These are phyloP conservation scores for Starmerella ratchasimensis DNA, from an alignment of 805 yeast genomes.

Conservation along the genomic window DNA sequence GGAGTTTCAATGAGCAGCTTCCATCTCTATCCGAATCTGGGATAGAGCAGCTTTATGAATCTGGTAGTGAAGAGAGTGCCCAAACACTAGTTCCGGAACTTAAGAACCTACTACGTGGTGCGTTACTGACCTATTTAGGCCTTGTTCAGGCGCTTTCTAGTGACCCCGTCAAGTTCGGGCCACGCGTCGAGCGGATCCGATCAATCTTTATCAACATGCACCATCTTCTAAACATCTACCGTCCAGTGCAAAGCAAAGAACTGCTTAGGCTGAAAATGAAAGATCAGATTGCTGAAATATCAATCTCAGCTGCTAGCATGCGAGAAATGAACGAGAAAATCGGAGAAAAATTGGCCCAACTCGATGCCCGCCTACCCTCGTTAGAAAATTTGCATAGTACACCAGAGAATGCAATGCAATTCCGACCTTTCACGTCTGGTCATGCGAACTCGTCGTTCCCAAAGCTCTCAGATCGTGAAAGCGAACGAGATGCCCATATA, in stretches of 20 bases:
- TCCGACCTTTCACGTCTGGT: no score
- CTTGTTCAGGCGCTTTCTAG: constrained; percentile 63
- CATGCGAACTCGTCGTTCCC: no score
- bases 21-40: constrained; percentile 69
- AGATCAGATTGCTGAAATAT: constrained; percentile 39
- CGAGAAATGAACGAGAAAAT: constrained; percentile 32
- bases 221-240: constrained; percentile 77
- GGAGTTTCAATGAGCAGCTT: constrained; percentile 65
- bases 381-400: no score
- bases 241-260: constrained; percentile 93
- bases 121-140: constrained; percentile 68
- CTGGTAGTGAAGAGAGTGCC: constrained; percentile 16
- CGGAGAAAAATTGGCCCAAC: constrained; percentile 26
- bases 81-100: constrained; percentile 36
- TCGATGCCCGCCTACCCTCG: constrained; percentile 24
- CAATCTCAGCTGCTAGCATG: constrained; percentile 25
- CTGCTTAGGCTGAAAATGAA: constrained; percentile 61
- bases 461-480: no score
- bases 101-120: constrained; percentile 64
- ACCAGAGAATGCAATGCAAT: no score
- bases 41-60: constrained; percentile 53
- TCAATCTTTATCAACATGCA: constrained; percentile 77
- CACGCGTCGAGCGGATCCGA: constrained; percentile 65
- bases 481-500: no score
- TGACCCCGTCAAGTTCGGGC: constrained; percentile 50